Evolutionary conservation across 805 yeast species (phyloP).

Genomic region (Metschnikowia similis): DNA sequence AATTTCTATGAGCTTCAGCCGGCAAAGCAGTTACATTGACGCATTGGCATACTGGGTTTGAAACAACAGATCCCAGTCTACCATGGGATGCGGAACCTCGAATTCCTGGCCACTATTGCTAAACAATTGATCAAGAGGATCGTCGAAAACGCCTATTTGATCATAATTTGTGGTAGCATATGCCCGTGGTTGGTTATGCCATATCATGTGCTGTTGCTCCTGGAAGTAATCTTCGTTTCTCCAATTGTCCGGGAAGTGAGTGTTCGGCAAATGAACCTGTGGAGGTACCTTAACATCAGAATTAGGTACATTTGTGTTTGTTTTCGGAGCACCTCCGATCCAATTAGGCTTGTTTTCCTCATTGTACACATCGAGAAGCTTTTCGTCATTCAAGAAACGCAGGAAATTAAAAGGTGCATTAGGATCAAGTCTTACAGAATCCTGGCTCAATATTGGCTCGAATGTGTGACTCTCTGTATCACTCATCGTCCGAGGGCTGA

Average conservation of each 20-base stretch:
- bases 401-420: conserved; percentile 2
- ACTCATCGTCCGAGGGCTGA: neutral
- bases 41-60: conserved; percentile 3
- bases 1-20: neutral
- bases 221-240: neutral
- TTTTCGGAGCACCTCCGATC: neutral
- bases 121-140: conserved; percentile 12
- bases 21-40: neutral
- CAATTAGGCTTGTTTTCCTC: neutral
- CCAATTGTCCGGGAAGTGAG: neutral
- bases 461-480: neutral
- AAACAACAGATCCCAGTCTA: conserved; percentile 15
- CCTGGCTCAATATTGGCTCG: neutral
- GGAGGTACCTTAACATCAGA: no score
- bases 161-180: neutral
- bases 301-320: neutral
- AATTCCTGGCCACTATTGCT: conserved; percentile 15
- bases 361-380: neutral
- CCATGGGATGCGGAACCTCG: conserved; percentile 2
- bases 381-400: conserved; percentile 2
- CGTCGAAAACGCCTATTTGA: neutral
- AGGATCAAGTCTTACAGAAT: neutral
- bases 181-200: neutral
- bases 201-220: neutral
- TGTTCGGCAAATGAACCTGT: neutral